phyloP scores from a whole-genome alignment of 2,329 filamentous ascomycete genomes.

The Simplicillium sp. region DNA sequence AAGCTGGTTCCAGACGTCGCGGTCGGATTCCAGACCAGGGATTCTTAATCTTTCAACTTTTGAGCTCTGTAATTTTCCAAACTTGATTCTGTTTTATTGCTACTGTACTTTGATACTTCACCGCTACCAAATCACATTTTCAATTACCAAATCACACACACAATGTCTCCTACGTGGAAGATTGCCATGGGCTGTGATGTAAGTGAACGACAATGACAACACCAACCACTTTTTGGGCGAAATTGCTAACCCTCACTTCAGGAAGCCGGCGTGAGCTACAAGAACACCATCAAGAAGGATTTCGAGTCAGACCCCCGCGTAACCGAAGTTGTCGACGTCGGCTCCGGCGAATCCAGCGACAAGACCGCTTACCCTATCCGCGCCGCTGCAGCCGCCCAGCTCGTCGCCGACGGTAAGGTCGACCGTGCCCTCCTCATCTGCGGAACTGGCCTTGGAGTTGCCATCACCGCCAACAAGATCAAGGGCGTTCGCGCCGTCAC shows the following conservation, averaged over 20 bases:
- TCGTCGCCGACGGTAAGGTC: constrained; percentile 52
- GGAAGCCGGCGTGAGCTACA: constrained; percentile 72
- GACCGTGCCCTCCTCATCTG: constrained; percentile 78
- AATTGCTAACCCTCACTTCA: constrained; percentile 12
- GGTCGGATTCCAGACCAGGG: too few species aligned
- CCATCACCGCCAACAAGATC: constrained; percentile 84
- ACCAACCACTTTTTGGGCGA: not conserved
- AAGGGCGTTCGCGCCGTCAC: constrained; percentile 79
- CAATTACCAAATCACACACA: constrained; percentile 11
- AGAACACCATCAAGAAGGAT: constrained; percentile 65
- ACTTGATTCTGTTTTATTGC: constrained; percentile 1
- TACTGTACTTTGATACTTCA: not conserved
- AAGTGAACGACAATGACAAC: constrained; percentile 14
- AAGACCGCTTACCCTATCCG: constrained; percentile 77
- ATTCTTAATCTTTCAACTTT: too few species aligned
- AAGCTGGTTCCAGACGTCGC: not conserved
- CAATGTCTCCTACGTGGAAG: constrained; percentile 39
- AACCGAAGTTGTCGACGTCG: constrained; percentile 61
- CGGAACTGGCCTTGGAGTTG: constrained; percentile 78
- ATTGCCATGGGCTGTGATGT: constrained; percentile 47
- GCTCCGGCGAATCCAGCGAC: constrained; percentile 55
- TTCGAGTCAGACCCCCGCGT: constrained; percentile 61
- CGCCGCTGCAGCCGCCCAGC: constrained; percentile 60
- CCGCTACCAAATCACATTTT: not conserved
- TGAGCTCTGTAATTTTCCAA: not conserved